Evolutionary conservation across 2,329 filamentous ascomycete species (phyloP).

Genomic region (Bisporella sp.): DNA sequence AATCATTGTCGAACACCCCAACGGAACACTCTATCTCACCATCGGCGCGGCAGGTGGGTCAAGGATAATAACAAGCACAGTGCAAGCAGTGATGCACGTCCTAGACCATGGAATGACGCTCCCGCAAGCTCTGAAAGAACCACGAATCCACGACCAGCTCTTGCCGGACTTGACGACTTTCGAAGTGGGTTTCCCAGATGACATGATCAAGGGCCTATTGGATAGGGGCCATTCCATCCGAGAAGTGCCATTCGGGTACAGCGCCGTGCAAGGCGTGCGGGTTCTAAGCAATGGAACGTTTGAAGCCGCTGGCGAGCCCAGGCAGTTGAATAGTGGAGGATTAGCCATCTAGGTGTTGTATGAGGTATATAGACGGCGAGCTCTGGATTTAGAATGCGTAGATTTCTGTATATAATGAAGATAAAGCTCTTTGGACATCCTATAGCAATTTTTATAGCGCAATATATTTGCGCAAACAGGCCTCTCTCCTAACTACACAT

Average conservation of each 20-base stretch:
- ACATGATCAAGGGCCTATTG: slow-evolving; percentile 55
- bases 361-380: not conserved
- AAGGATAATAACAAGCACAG: slow-evolving; percentile 73
- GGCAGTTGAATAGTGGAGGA: slow-evolving; percentile 52
- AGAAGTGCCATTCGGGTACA: slow-evolving; percentile 56
- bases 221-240: slow-evolving; percentile 64
- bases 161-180: slow-evolving; percentile 62
- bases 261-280: slow-evolving; percentile 65
- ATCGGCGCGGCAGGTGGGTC: slow-evolving; percentile 76
- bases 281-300: slow-evolving; percentile 58
- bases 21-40: slow-evolving; percentile 58
- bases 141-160: slow-evolving; percentile 76
- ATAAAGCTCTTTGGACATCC: too few species aligned
- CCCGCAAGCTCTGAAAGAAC: slow-evolving; percentile 53
- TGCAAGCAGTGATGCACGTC: slow-evolving; percentile 67
- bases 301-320: slow-evolving; percentile 69
- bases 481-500: too few species aligned
- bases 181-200: slow-evolving; percentile 62
- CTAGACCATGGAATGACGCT: slow-evolving; percentile 57
- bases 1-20: slow-evolving; percentile 63
- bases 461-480: too few species aligned
- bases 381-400: too few species aligned
- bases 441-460: too few species aligned
- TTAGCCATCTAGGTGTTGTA: slow-evolving; percentile 6
- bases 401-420: too few species aligned